Conservation (phyloP, 345 rosid genomes). For the Citrus inodora region DNA sequence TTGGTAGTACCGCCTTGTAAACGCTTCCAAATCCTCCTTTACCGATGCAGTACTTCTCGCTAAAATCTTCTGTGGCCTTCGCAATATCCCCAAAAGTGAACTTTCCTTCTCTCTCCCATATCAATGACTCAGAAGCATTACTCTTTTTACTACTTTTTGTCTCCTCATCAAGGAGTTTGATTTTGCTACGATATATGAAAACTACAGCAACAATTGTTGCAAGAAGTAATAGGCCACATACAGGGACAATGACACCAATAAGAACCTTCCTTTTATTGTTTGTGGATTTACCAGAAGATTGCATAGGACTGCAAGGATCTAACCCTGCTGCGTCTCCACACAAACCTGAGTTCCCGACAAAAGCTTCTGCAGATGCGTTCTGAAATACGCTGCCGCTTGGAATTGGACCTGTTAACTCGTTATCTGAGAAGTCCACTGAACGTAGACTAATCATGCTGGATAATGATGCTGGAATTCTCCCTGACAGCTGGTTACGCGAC, state of each 20-base stretch:
- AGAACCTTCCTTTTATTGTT: constrained; percentile 23
- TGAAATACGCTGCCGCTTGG: constrained; percentile 42
- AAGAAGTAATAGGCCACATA: constrained; percentile 22
- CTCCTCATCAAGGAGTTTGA: constrained; percentile 31
- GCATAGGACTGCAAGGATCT: constrained; percentile 25
- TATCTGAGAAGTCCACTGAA: constrained; percentile 55
- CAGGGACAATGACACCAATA: constrained; percentile 37
- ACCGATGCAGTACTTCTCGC: constrained; percentile 52
- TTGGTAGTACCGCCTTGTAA: constrained; percentile 45
- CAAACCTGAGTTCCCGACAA: constrained; percentile 51
- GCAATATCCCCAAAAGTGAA: constrained; percentile 56
- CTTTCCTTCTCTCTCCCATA: constrained; percentile 59
- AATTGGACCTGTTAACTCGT: constrained; percentile 44
- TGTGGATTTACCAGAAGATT: constrained; percentile 19
- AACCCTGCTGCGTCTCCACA: constrained; percentile 52
- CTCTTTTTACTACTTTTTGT: background rate
- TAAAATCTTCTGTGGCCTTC: constrained; percentile 52
- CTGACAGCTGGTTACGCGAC: constrained; percentile 53
- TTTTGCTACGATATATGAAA: constrained; percentile 9
- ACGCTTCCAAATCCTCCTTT: constrained; percentile 68
- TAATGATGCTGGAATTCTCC: constrained; percentile 42
- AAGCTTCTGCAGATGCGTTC: constrained; percentile 35
- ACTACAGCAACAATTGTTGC: constrained; percentile 13
- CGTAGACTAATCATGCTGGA: constrained; percentile 47
- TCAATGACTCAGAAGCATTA: constrained; percentile 26